Evolutionary conservation across 495 filamentous ascomycete species (phyloP), one percentile per base, ranked within the genome.

Genomic region (Parathielavia hyrcaniae): DNA sequence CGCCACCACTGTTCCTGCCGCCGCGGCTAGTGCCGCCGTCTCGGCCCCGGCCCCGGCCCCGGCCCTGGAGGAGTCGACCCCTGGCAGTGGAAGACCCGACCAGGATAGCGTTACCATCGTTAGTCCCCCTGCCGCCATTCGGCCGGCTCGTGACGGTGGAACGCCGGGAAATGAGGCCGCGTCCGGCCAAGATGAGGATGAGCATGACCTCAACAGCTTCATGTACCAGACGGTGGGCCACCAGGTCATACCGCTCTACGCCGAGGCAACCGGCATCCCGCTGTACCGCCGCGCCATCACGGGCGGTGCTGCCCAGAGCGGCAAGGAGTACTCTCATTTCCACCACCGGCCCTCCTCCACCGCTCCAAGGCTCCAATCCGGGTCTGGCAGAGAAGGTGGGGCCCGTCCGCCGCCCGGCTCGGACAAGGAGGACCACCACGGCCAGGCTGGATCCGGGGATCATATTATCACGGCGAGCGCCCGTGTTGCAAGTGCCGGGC

Each of bases 171-270:
- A 60, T 50, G 59, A 45, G 40, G 23, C 34, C 14, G 53, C 44
- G 14, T 38, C 43, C 30, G 56, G n/a, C 5, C 54, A 61, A 20
- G 67, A 62, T 44, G 64, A 70, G 32, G 76, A 77, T 47, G 80
- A 83, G 57, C 76, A 84, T 5, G 90, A 95, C 71, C 80, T 93
- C 62, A 87, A 98, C 73, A 95, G 89, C 78, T 96, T 90, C 83
- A 97, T 98, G 93, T 98, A 97, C 79, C 93, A 98, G 75, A 97
- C 95, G 1, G 88, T 95, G 51, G 93, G 93, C 40, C 91, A 97
- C 73, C 77, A 78, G 52, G 73, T 97, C 19, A 86, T 97, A 49
- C 93, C 92, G 7, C 80, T 95, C 19, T 97, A 96, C 69, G 82
- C 84, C 58, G 63, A 79, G 34, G 89, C 88, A 2, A 83, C 96